Evolutionary conservation across 106 monocot species (phyloP), one percentile per base, ranked within the genome.

Genomic region (Allium cepa): DNA sequence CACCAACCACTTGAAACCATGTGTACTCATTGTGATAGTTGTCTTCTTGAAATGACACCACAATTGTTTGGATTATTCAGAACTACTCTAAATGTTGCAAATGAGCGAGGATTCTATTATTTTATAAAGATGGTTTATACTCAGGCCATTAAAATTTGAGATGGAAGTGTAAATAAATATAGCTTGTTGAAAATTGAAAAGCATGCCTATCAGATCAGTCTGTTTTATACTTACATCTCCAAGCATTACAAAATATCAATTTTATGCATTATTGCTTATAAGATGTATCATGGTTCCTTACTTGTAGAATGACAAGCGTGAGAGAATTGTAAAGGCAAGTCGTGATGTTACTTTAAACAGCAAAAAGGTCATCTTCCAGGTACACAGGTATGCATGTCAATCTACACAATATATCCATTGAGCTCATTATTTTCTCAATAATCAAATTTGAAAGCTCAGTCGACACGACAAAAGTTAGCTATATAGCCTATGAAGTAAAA

Each of bases 281-380:
- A 28, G 27, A 28, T 13, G 18, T 13, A 67, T 7, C 28, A 14
- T 56, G 27, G 45, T 22, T 63, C 52, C 46, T 51, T 50, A 56
- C 48, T 10, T 81, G 69, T 70, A 95, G 95, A 95, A 95, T 75
- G 95, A 95, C 48, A 95, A 95, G 69, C 76, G 95, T 63, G 95
- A 95, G 75, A 85, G 86, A 66, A 69, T 95, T 77, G 91, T 95
- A 17, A 95, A 95, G 72, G 95, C 95, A 59, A 95, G 95, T 71
- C 91, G 95, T 46, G 95, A 95, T 74, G 83, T 95, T 49, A 95
- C 95, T n/a, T 88, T 95, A 68, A 88, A 95, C 74, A 95, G 95
- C 81, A 95, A 95, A 69, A 95, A 95, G 69, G 88, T 91, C 75
- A 95, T 95, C 73, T 95, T 95, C 76, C 95, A 95, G 76, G 88